These are phyloP conservation scores for Saprolegnia parasitica DNA, from an alignment of 352 stramenopile species.

Conservation along the genomic window DNA sequence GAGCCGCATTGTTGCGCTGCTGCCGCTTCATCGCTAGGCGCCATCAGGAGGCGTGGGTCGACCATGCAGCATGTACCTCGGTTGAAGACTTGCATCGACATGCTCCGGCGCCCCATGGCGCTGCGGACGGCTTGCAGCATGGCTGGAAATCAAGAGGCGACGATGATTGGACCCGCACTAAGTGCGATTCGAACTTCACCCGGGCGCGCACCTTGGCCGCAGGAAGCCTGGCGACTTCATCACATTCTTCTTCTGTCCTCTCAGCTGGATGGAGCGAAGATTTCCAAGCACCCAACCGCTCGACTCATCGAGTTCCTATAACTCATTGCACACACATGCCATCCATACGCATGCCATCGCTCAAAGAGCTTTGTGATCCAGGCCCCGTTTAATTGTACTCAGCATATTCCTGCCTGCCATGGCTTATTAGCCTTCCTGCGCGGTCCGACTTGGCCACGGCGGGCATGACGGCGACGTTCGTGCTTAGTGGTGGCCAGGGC, in stretches of 20 bases:
- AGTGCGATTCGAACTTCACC: neutral
- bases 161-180: neutral
- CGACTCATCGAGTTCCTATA: no score
- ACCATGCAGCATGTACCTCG: constrained; percentile 1
- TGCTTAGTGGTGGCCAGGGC: constrained; percentile 19
- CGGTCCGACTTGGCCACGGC: neutral
- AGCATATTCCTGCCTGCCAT: neutral
- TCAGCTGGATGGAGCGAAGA: no score
- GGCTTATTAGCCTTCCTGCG: neutral
- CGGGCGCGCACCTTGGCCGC: no score
- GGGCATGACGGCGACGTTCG: neutral
- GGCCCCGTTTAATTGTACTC: neutral
- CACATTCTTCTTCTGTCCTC: no score
- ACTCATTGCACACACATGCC: no score
- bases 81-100: constrained; percentile 29
- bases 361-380: no score
- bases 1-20: constrained; percentile 73
- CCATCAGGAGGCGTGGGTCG: neutral
- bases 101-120: constrained; percentile 6
- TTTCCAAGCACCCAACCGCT: no score
- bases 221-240: no score
- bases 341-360: no score
- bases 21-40: constrained; percentile 62
- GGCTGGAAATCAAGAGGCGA: neutral
- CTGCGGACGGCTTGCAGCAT: neutral